These are phyloP conservation scores for Bruguiera hainesii DNA, from an alignment of 441 rosid species.

Conservation along the genomic window DNA sequence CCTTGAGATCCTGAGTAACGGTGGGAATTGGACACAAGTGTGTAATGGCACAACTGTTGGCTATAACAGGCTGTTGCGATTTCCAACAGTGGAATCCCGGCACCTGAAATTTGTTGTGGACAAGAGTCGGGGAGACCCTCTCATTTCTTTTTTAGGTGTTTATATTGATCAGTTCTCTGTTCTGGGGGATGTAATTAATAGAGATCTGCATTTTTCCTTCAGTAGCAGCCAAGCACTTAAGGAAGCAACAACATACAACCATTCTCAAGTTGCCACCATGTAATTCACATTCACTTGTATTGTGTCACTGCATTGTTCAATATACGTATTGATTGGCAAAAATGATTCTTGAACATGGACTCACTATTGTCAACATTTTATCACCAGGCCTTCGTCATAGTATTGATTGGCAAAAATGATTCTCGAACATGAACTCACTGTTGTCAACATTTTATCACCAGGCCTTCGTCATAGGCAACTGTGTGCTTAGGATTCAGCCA, in stretches of 20 bases:
- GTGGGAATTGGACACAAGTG: constrained; percentile 53
- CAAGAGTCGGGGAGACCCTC: constrained; percentile 63
- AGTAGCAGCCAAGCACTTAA: constrained; percentile 20
- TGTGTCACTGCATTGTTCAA: neutral
- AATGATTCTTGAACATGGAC: too few relatives aligned
- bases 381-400: too few relatives aligned
- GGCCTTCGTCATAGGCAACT: too few relatives aligned
- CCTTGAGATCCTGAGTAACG: constrained; percentile 34
- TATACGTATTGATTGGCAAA: too few relatives aligned
- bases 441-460: too few relatives aligned
- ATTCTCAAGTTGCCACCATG: constrained; percentile 17
- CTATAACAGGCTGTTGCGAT: constrained; percentile 56
- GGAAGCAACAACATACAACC: constrained; percentile 8
- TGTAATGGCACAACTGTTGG: constrained; percentile 70
- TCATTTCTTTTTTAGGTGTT: constrained; percentile 64
- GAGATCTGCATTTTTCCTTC: constrained; percentile 12
- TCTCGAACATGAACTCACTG: too few relatives aligned
- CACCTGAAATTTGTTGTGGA: constrained; percentile 59
- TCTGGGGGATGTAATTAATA: constrained; percentile 15
- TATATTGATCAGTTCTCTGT: constrained; percentile 47
- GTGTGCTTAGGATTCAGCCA: too few relatives aligned
- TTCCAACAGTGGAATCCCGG: constrained; percentile 43
- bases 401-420: too few relatives aligned
- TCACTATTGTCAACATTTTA: too few relatives aligned
- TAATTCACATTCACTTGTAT: constrained; percentile 7